These are phyloP conservation scores for Glycine latifolia DNA, from an alignment of 306 rosid genomes.

Conservation along the genomic window DNA sequence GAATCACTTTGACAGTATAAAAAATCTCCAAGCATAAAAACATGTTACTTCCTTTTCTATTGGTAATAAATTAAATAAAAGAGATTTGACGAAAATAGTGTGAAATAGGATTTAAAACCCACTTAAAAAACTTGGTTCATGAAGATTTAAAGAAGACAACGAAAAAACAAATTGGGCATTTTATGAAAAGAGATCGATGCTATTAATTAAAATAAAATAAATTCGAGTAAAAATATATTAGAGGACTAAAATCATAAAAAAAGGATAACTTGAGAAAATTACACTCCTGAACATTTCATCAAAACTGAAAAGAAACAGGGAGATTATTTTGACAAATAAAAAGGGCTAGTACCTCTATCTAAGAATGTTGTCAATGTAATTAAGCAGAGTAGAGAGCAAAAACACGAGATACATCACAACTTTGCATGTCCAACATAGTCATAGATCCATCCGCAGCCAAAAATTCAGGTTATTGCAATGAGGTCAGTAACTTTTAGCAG, in stretches of 20 bases:
- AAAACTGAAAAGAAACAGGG: neutral
- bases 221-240: no score
- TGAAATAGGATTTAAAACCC: no score
- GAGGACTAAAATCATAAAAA: neutral
- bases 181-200: no score
- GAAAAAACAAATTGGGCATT: no score
- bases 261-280: neutral
- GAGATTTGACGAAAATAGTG: no score
- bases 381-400: neutral
- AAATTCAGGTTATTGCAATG: slow-evolving; percentile 18
- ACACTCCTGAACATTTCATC: neutral
- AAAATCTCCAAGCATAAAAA: no score
- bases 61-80: no score
- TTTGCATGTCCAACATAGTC: neutral
- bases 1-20: no score
- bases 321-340: neutral
- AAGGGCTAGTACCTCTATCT: neutral
- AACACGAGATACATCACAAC: neutral
- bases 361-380: neutral
- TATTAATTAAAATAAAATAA: no score
- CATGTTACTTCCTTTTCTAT: no score
- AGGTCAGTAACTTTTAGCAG: slow-evolving; percentile 9
- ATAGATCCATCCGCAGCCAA: neutral
- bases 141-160: no score
- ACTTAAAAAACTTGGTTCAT: no score